Evolutionary conservation across 768 basidiomycete genomes (phyloP), one percentile per base, ranked within the genome.

Genomic region (Xerocomus spinulosus): DNA sequence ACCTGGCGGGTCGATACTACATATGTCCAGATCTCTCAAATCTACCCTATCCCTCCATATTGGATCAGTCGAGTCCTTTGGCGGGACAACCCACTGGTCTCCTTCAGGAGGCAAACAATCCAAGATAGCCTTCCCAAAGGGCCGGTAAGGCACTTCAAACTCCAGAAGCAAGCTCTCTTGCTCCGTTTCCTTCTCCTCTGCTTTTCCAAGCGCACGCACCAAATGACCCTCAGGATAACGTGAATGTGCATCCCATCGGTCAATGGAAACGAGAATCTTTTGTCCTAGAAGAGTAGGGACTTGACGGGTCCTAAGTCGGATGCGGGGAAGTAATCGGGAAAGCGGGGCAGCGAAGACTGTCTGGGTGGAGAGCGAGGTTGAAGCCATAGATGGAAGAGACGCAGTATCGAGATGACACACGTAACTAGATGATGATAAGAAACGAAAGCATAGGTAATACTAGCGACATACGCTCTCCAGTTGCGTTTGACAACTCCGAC

Each of bases 1-100:
- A 90, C 92, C 83, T 12, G 92, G 93, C 3, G 96, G 96, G 71
- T 99, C 96, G 55, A 99, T 98, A 61, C 93, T 96, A 66, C 96
- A 98, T 26, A 99, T 81, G 29, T 87, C 73, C 59, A 96, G 62
- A 29, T 85, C 81, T 50, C 96, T 73, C 62, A 99, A 59, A 71
- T 99, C 96, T 63, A 88, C 84, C 55, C 96, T 74, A 52, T 87
- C 86, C 53, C 77, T 73, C 96, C 96, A 99, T 26, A 76, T 72
- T 0, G 72, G 64, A 42, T 70, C 63, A 0, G 62, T 60, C 0
- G 68, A 67, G 29, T 67, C 72, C 69, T 92, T 97, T 0, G 78
- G 79, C 13, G 93, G 92, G 0, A 99, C 95, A 12, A 87, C 81
- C 96, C 96, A 99, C 20, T 73, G 71, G 9, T 96, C 93, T 0